Conservation (phyloP, 176 grass and related monocot genomes). For the Alopecurus myosuroides region DNA sequence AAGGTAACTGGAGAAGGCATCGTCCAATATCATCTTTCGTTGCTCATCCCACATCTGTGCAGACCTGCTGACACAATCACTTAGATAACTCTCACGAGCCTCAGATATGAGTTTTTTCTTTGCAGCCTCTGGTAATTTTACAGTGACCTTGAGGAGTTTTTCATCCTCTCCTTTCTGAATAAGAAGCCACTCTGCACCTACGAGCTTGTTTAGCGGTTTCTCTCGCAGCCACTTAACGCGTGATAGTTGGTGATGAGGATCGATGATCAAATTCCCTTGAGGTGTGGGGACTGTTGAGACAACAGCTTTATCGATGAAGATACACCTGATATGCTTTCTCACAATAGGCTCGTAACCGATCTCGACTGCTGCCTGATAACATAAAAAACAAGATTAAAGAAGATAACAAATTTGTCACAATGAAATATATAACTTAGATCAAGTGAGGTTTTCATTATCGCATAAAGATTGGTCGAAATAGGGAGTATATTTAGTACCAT, state of each 20-base stretch:
- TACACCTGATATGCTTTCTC: slow-evolving; percentile 78
- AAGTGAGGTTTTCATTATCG: not conserved
- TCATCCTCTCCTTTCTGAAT: slow-evolving; percentile 99
- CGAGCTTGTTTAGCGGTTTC: slow-evolving; percentile 78
- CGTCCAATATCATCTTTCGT: slow-evolving; percentile 90
- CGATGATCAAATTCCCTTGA: slow-evolving; percentile 67
- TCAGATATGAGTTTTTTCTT: slow-evolving; percentile 75
- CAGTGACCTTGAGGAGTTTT: slow-evolving; percentile 83
- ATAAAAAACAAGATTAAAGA: not conserved
- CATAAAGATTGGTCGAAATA: not conserved
- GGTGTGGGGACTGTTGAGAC: slow-evolving; percentile 81
- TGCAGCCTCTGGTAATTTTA: slow-evolving; percentile 71
- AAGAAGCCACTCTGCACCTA: slow-evolving; percentile 81
- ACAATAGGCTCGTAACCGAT: slow-evolving; percentile 90
- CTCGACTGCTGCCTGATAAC: slow-evolving; percentile 78
- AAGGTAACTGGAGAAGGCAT: slow-evolving; percentile 74
- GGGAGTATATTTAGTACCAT: slow-evolving; percentile 54
- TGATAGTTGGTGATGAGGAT: slow-evolving; percentile 73
- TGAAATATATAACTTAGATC: not conserved
- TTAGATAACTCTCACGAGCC: slow-evolving; percentile 81
- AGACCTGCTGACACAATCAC: slow-evolving; percentile 90
- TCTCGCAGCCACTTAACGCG: slow-evolving; percentile 73
- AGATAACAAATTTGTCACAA: not conserved
- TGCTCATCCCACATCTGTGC: slow-evolving; percentile 94
- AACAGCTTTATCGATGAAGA: slow-evolving; percentile 88